A percentile compares a stretch with the other conserved stretches of the same genome.
These are phyloP conservation scores for Phalaenopsis aphrodite DNA, from an alignment of 106 monocot genomes.

Conservation along the genomic window DNA sequence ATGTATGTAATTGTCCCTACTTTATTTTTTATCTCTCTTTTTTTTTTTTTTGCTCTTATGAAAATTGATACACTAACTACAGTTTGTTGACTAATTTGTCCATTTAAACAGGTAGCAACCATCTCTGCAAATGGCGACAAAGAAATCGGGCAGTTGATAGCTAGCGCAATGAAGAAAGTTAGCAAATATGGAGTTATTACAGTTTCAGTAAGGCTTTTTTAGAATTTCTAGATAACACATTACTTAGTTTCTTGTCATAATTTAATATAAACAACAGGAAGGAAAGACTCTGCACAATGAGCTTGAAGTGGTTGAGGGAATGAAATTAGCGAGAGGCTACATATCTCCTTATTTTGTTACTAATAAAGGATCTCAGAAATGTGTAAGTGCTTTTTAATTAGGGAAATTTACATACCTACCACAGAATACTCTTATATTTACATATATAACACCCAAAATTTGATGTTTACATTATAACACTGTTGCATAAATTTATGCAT, in stretches of 20 bases:
- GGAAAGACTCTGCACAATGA: conserved; percentile 81
- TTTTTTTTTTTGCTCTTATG: neutral
- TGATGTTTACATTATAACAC: too few relatives aligned
- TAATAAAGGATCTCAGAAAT: conserved; percentile 73
- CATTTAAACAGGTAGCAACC: conserved; percentile 62
- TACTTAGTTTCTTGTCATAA: neutral
- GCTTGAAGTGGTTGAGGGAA: conserved; percentile 82
- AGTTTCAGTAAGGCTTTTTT: conserved; percentile 39
- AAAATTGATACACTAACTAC: neutral
- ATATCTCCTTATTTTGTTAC: conserved; percentile 92
- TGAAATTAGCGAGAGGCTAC: conserved; percentile 83
- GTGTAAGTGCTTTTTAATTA: conserved; percentile 44
- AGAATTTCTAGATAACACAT: neutral
- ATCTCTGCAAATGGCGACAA: conserved; percentile 86
- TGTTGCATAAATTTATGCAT: too few relatives aligned
- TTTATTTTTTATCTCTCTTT: neutral
- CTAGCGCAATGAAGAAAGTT: conserved; percentile 86
- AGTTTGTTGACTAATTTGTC: neutral
- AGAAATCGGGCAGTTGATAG: conserved; percentile 74
- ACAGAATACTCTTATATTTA: too few relatives aligned
- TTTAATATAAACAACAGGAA: conserved; percentile 39
- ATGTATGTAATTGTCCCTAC: neutral
- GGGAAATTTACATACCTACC: too few relatives aligned
- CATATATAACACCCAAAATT: too few relatives aligned
- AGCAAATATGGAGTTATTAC: conserved; percentile 82